Percentiles rank a stretch among this genome's conserved stretches.
phyloP scores from a whole-genome alignment of 148 eudicot species.

The Cornus florida region DNA sequence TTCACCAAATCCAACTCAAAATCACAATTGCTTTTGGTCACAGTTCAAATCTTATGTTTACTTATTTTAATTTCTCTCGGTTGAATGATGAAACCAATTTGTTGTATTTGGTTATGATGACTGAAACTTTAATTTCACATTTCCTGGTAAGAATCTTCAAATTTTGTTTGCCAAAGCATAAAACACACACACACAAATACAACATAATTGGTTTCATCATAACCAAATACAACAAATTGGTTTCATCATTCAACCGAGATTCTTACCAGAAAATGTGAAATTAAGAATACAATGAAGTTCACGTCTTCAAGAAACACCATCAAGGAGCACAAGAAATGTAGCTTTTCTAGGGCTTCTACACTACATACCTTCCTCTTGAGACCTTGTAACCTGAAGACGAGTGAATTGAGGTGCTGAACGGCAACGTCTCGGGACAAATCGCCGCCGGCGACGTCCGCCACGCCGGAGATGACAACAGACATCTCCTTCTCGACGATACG shows the following conservation, averaged over 20 bases:
- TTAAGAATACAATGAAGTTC: too few relatives aligned
- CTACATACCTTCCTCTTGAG: conserved; percentile 71
- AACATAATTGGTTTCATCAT: too few relatives aligned
- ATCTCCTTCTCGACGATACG: conserved; percentile 89
- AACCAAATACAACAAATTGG: too few relatives aligned
- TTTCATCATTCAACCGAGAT: too few relatives aligned
- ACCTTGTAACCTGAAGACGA: conserved; percentile 89
- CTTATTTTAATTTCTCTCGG: background rate
- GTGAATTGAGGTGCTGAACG: conserved; percentile 65
- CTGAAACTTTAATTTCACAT: background rate
- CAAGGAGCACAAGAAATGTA: too few relatives aligned
- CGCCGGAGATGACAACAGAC: conserved; percentile 63
- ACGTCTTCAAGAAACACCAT: too few relatives aligned
- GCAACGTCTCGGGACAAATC: conserved; percentile 60
- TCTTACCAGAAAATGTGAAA: too few relatives aligned
- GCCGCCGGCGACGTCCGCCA: conserved; percentile 43
- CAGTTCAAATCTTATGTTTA: background rate
- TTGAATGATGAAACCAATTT: background rate
- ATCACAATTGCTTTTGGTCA: background rate
- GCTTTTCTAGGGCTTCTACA: background rate
- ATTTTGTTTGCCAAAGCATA: background rate
- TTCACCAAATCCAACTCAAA: too few relatives aligned
- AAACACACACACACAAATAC: too few relatives aligned
- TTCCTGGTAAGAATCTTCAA: too few relatives aligned
- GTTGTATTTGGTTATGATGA: background rate